Evolutionary conservation across 2,329 filamentous ascomycete species (phyloP).

Genomic region (Metarhizium rileyi): DNA sequence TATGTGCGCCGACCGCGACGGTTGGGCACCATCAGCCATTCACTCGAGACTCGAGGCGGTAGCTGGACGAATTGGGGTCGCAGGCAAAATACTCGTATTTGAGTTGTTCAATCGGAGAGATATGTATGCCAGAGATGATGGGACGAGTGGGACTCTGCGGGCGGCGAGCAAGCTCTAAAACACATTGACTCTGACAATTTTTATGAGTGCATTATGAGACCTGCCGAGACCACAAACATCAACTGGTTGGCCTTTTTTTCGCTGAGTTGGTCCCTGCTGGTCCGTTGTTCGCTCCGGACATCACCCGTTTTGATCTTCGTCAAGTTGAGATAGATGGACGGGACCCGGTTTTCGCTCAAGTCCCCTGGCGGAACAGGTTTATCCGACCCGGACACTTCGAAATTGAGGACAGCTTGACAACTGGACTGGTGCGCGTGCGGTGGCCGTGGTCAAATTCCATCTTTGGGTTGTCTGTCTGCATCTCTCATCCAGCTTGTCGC

Average conservation of each 20-base stretch:
- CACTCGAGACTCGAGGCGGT: slow-evolving; percentile 21
- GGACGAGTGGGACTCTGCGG: slow-evolving; percentile 41
- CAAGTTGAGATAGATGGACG: too few species aligned
- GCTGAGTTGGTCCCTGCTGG: too few species aligned
- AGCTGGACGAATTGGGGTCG: slow-evolving; percentile 25
- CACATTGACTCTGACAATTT: too few species aligned
- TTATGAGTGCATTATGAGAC: too few species aligned
- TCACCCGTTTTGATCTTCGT: too few species aligned
- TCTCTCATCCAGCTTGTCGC: not conserved
- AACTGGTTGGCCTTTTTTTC: too few species aligned
- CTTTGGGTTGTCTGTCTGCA: not conserved
- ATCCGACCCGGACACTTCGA: slow-evolving; percentile 1
- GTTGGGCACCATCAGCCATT: slow-evolving; percentile 22
- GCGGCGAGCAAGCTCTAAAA: slow-evolving; percentile 31
- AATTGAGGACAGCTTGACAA: slow-evolving; percentile 9
- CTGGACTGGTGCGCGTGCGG: too few species aligned
- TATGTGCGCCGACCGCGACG: slow-evolving; percentile 19
- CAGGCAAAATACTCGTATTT: slow-evolving; percentile 28
- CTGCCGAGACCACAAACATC: too few species aligned
- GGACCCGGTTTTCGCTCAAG: not conserved
- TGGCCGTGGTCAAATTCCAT: too few species aligned
- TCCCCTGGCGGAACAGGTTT: not conserved
- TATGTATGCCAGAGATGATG: too few species aligned
- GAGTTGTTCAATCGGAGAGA: slow-evolving; percentile 31
- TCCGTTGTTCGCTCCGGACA: too few species aligned